Evolutionary conservation across 2,329 filamentous ascomycete species (phyloP).

Genomic region (Apiospora sp.): DNA sequence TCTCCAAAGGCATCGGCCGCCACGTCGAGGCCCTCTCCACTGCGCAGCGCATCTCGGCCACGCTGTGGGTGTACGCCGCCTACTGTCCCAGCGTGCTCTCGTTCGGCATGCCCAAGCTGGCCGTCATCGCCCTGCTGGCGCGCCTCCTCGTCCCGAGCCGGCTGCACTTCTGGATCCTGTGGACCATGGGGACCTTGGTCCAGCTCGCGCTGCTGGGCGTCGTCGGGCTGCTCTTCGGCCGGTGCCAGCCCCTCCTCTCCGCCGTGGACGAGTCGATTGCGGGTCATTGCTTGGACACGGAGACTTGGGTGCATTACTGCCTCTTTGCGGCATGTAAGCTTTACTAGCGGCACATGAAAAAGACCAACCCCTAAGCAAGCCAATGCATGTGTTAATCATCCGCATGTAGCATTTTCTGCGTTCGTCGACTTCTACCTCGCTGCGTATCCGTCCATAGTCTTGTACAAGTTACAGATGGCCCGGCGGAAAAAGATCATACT

Average conservation of each 20-base stretch:
- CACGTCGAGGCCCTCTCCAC: neutral
- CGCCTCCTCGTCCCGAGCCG: constrained; percentile 1
- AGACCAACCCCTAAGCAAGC: neutral
- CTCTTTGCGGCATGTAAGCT: constrained; percentile 43
- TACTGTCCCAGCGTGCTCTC: constrained; percentile 17
- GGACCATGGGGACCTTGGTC: neutral
- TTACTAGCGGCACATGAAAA: too few relatives aligned
- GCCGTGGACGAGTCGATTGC: neutral
- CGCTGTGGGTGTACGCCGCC: neutral
- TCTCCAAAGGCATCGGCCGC: constrained; percentile 10
- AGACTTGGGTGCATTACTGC: neutral
- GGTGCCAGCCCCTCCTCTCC: neutral
- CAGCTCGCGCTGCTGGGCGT: constrained; percentile 3
- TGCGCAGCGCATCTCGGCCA: constrained; percentile 5
- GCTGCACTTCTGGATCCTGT: neutral
- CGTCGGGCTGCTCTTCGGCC: constrained; percentile 13
- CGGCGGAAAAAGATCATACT: neutral
- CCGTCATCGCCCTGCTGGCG: neutral
- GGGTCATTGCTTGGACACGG: neutral
- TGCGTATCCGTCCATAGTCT: neutral
- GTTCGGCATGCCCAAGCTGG: constrained; percentile 23
- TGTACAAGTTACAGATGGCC: neutral
- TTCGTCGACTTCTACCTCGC: constrained; percentile 10
- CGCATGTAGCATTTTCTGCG: neutral
- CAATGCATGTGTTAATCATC: neutral